Evolutionary conservation across 2,329 filamentous ascomycete species (phyloP), one percentile per base, ranked within the genome.

Genomic region (Botrytis medusae): DNA sequence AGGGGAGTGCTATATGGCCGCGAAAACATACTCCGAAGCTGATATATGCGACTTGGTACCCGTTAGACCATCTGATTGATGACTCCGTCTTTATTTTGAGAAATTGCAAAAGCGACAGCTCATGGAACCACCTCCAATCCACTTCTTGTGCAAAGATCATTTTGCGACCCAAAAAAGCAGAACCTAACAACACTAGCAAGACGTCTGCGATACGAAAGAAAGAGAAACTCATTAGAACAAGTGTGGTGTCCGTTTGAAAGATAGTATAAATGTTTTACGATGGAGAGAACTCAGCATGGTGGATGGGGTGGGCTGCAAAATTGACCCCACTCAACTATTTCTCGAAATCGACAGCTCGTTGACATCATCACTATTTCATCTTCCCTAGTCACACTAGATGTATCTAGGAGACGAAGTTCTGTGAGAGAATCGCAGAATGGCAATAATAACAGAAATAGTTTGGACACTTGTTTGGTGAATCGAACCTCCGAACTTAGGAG

Each of bases 11-110:
- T 1, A 12, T 25, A 29, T n/a, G 4, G 22, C 18, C 2, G 18
- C 12, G 32, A 0, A 48, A 34, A 10, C 7, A 16, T 0, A 16
- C 14, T 5, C 1, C 12, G 5, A 8, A 25, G 7, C 9, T 1
- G 4, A 0, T 1, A 37, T 37, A 2, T 12, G 14, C 22, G 14
- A 51, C 7, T n/a, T 32, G 1, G 20, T 20, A 0, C n/a, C 7
- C 10, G 8, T n/a, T n/a, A 1, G 25, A 7, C 4, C 5, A n/a
- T 7, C 63, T 22, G 4, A 18, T 48, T 14, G 3, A 22, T 16
- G 12, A 37, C 2, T 1, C 16, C 1, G 18, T 16, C 14, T 7
- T 25, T 2, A 12, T 42, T 9, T 3, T 34, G 22, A 22, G 10
- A 4, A 14, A 67, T 12, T 37, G 32, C 63, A n/a, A 20, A 18